Conservation (phyloP, 129 eudicot species). For the Kitagawia praeruptora region DNA sequence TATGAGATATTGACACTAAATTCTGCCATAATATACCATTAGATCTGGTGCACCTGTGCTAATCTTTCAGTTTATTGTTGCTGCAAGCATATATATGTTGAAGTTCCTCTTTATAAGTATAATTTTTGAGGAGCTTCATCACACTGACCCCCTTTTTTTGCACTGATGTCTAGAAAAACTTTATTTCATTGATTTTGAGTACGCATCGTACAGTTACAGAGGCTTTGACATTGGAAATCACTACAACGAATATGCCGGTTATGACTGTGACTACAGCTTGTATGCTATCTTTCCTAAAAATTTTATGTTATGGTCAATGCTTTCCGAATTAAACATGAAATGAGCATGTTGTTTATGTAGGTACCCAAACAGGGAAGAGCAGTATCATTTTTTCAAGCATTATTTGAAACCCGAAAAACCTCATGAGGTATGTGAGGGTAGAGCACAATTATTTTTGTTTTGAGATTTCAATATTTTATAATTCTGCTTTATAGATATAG, state of each 20-base stretch:
- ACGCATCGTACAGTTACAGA: slow-evolving; percentile 90
- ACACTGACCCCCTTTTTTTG: slow-evolving; percentile 5
- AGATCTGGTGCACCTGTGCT: not conserved
- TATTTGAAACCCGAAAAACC: slow-evolving; percentile 69
- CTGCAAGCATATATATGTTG: not conserved
- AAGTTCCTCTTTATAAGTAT: not conserved
- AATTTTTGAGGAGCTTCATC: not conserved
- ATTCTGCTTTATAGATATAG: not conserved
- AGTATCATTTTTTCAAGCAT: slow-evolving; percentile 85
- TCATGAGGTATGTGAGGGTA: slow-evolving; percentile 37
- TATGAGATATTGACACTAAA: not conserved
- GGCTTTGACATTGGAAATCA: slow-evolving; percentile 98
- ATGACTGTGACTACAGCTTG: slow-evolving; percentile 93
- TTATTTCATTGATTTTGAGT: slow-evolving; percentile 90
- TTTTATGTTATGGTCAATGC: not conserved
- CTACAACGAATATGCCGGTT: slow-evolving; percentile 97
- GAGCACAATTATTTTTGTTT: slow-evolving; percentile 6
- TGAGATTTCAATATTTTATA: not conserved
- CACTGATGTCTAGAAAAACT: slow-evolving; percentile 56
- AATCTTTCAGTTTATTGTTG: not conserved
- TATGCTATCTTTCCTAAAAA: slow-evolving; percentile 28
- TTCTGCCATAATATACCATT: not conserved
- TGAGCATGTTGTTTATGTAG: slow-evolving; percentile 27
- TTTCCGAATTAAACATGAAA: not conserved
- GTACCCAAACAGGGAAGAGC: slow-evolving; percentile 84